Conservation (phyloP, 1,284 basidiomycete species). For the Cutaneotrichosporon cavernicola region DNA sequence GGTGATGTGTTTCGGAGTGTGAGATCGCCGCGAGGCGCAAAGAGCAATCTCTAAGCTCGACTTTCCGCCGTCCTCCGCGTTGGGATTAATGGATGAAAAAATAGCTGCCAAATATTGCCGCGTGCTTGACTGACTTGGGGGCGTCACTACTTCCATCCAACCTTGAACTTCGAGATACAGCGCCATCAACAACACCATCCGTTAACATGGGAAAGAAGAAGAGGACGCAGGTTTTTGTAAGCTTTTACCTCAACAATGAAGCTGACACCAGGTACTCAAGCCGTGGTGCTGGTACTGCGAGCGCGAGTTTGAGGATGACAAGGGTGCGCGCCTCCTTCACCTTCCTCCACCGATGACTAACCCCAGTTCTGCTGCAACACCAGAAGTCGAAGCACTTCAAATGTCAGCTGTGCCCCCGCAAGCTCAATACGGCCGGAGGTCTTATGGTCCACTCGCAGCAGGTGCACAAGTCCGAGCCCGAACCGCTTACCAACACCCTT, state of each 20-base stretch:
- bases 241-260: conserved; percentile 16
- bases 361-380: conserved; percentile 89
- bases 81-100: conserved; percentile 23
- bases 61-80: conserved; percentile 5
- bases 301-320: conserved; percentile 96
- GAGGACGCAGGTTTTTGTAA: conserved; percentile 49
- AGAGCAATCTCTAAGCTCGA: neutral
- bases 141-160: neutral
- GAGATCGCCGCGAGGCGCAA: neutral
- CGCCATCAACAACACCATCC: conserved; percentile 19
- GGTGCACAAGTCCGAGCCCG: conserved; percentile 95
- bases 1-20: conserved; percentile 4
- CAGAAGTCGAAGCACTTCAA: conserved; percentile 99
- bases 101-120: conserved; percentile 8
- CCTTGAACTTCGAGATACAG: neutral
- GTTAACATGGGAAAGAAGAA: conserved; percentile 53
- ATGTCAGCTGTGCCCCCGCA: conserved; percentile 90
- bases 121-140: neutral
- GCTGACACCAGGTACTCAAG: conserved; percentile 65
- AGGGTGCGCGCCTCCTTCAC: conserved; percentile 61
- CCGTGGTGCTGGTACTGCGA: conserved; percentile 99
- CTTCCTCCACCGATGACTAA: conserved; percentile 5
- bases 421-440: conserved; percentile 92
- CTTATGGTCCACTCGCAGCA: conserved; percentile 98
- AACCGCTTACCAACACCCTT: conserved; percentile 96